Percentiles rank a stretch among this genome's conserved stretches.
These are phyloP conservation scores for Sclerotinia subarctica DNA, from an alignment of 2,329 filamentous ascomycete species.

Conservation along the genomic window DNA sequence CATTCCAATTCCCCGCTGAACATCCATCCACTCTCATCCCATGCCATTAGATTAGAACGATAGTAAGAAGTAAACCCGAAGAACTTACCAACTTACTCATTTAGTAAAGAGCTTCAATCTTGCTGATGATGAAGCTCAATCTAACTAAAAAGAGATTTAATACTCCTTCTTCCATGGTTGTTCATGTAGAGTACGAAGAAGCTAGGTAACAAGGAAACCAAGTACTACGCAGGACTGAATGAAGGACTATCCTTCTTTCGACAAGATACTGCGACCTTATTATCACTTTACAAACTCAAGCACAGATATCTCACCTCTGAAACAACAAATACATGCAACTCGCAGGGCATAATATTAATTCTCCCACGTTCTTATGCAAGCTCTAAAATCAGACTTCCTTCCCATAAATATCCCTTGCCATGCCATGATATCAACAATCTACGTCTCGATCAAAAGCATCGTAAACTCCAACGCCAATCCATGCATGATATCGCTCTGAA, in stretches of 20 bases:
- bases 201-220: background rate
- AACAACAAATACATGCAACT: background rate
- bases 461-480: background rate
- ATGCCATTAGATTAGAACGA: too few relatives aligned
- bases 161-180: background rate
- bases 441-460: background rate
- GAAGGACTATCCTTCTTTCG: background rate
- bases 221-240: background rate
- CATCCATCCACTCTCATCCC: too few relatives aligned
- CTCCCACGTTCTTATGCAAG: conserved; percentile 1
- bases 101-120: too few relatives aligned
- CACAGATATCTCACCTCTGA: background rate
- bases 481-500: conserved; percentile 13
- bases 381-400: background rate
- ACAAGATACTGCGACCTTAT: background rate
- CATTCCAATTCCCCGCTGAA: too few relatives aligned
- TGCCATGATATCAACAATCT: conserved; percentile 1
- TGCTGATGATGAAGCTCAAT: too few relatives aligned
- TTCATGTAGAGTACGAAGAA: background rate
- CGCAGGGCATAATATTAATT: background rate
- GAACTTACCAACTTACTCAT: too few relatives aligned
- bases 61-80: background rate
- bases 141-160: background rate
- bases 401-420: background rate
- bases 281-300: background rate